Conservation (phyloP, 306 rosid genomes). For the Vigna angularis region DNA sequence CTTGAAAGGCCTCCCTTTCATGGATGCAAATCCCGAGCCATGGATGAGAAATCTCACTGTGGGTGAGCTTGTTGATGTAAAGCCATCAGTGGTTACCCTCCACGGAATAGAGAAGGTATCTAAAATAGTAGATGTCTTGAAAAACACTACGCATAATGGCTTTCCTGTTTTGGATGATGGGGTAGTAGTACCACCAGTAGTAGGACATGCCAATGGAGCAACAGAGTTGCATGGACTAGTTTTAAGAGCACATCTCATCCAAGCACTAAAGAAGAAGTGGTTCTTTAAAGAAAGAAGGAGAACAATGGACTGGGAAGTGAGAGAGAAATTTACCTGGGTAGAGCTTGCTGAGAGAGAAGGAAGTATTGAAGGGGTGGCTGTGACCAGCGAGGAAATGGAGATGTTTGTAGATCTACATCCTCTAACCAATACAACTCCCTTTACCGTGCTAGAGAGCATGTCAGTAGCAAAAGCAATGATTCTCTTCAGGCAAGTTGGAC, state of each 20-base stretch:
- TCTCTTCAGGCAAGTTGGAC: conserved; percentile 85
- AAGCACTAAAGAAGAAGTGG: conserved; percentile 82
- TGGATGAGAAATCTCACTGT: conserved; percentile 94
- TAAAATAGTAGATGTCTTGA: conserved; percentile 76
- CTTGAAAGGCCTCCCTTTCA: conserved; percentile 88
- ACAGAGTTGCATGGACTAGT: conserved; percentile 80
- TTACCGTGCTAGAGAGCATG: conserved; percentile 74
- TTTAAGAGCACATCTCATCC: conserved; percentile 82
- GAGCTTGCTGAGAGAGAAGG: conserved; percentile 82
- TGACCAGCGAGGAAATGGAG: conserved; percentile 80
- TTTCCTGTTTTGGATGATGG: conserved; percentile 77
- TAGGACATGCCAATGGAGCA: conserved; percentile 55
- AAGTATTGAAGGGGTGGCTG: conserved; percentile 75
- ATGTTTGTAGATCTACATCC: conserved; percentile 92
- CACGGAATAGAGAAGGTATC: conserved; percentile 76
- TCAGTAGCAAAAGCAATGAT: conserved; percentile 90
- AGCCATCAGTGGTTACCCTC: conserved; percentile 72
- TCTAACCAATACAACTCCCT: conserved; percentile 84
- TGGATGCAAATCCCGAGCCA: conserved; percentile 89
- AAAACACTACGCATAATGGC: conserved; percentile 83
- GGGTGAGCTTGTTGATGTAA: conserved; percentile 80
- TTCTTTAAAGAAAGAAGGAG: conserved; percentile 73
- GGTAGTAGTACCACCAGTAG: conserved; percentile 54
- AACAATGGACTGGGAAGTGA: conserved; percentile 91
- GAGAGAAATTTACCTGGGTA: conserved; percentile 79